phyloP scores from a whole-genome alignment of 495 filamentous ascomycete species.

The Stereocaulon alpinum region DNA sequence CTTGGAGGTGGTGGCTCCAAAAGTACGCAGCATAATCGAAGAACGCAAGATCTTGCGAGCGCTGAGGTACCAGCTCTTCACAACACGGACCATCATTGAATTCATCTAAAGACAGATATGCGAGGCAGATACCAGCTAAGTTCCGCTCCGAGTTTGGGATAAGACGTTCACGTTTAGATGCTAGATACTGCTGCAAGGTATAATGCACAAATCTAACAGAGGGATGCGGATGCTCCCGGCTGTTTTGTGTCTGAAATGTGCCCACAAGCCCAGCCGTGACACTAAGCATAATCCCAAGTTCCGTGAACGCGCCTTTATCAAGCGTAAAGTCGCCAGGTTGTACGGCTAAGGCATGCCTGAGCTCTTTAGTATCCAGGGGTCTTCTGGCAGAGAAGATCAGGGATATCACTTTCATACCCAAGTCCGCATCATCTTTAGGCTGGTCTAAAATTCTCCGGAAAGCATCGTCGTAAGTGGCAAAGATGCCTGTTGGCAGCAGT shows the following conservation, averaged over 20 bases:
- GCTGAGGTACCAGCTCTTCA: conserved; percentile 14
- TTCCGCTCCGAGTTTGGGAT: conserved; percentile 11
- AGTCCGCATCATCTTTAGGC: conserved; percentile 12
- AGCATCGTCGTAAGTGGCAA: conserved; percentile 30
- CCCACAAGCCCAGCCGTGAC: conserved; percentile 43
- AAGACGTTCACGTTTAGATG: conserved; percentile 20
- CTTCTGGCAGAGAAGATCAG: conserved; percentile 35
- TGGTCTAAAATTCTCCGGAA: conserved; percentile 36
- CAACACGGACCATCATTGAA: conserved; percentile 11
- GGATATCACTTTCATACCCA: conserved; percentile 30
- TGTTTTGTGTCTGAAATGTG: conserved; percentile 32
- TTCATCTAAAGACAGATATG: conserved; percentile 5
- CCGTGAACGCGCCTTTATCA: conserved; percentile 29
- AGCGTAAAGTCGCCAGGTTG: conserved; percentile 23
- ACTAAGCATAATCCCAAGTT: conserved; percentile 30
- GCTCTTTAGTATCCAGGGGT: conserved; percentile 31
- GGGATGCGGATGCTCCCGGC: neutral
- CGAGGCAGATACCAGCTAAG: conserved; percentile 6
- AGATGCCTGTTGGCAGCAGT: conserved; percentile 19
- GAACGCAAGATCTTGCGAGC: conserved; percentile 17
- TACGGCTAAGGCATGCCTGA: conserved; percentile 39
- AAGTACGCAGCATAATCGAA: conserved; percentile 26
- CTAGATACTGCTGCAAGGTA: conserved; percentile 40
- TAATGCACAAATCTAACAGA: conserved; percentile 47
- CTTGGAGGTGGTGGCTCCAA: conserved; percentile 24